phyloP scores from a whole-genome alignment of 179 eudicot genomes.

The Silene vulgaris region DNA sequence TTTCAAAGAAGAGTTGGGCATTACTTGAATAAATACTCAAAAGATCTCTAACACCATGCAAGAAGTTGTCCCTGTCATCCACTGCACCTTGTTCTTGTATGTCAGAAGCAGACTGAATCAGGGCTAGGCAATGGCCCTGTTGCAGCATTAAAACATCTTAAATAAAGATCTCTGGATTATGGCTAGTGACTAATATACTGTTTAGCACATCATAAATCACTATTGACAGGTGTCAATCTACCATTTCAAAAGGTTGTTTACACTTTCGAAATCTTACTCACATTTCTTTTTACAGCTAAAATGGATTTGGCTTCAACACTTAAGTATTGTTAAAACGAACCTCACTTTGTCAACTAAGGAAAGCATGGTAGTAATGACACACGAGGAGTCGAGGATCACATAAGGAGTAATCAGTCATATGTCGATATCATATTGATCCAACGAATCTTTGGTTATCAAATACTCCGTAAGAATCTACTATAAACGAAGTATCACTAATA shows the following conservation, averaged over 20 bases:
- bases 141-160: slow-evolving; percentile 7
- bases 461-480: not conserved
- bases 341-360: not conserved
- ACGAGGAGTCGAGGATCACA: slow-evolving; percentile 8
- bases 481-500: not conserved
- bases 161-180: not conserved
- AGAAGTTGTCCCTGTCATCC: slow-evolving; percentile 87
- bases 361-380: not conserved
- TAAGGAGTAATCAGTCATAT: not conserved
- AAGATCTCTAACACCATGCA: slow-evolving; percentile 96
- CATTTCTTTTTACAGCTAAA: slow-evolving; percentile 1
- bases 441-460: not conserved
- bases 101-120: slow-evolving; percentile 83
- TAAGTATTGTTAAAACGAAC: not conserved
- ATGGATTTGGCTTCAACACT: not conserved
- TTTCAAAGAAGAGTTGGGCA: not conserved
- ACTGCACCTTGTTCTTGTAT: slow-evolving; percentile 98
- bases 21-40: slow-evolving; percentile 94
- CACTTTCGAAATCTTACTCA: not conserved
- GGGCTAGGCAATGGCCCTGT: slow-evolving; percentile 70
- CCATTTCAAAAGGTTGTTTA: not conserved
- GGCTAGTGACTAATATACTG: not conserved
- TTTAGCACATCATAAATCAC: not conserved
- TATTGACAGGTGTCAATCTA: not conserved
- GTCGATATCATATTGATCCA: not conserved